Percentiles rank a stretch among this genome's conserved stretches.
Conservation (phyloP, 2,329 filamentous ascomycete genomes). For the Sporothrix brunneoviolacea region DNA sequence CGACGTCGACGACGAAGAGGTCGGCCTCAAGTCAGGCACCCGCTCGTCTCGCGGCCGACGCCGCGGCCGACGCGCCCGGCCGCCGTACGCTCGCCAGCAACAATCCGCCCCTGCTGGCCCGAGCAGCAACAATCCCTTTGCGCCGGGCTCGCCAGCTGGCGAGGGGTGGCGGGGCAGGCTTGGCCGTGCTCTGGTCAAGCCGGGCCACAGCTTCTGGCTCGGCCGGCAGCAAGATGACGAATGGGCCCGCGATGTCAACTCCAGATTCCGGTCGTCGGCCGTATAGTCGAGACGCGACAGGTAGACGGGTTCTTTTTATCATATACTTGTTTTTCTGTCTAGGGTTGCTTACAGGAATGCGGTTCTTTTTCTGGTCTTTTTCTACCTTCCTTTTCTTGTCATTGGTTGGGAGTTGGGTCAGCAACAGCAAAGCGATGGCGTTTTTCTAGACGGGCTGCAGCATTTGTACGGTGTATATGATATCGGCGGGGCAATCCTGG, state of each 20-base stretch:
- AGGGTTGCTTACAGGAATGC: too few relatives aligned
- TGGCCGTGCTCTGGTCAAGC: conserved; percentile 73
- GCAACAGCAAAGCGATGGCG: conserved; percentile 13
- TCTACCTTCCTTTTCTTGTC: neutral
- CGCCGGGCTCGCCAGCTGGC: conserved; percentile 61
- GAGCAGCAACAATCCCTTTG: conserved; percentile 55
- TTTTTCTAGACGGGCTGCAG: conserved; percentile 4
- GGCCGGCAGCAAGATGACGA: conserved; percentile 56
- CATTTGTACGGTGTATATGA: conserved; percentile 6
- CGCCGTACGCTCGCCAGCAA: conserved; percentile 22
- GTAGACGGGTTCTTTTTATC: neutral
- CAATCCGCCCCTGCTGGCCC: neutral
- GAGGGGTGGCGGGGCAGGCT: conserved; percentile 72
- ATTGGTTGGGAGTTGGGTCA: neutral
- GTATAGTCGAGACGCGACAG: neutral
- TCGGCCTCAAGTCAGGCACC: conserved; percentile 11
- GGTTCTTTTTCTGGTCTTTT: neutral
- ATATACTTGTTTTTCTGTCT: neutral
- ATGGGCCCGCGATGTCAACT: conserved; percentile 58
- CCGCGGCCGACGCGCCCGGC: conserved; percentile 24
- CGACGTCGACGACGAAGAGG: conserved; percentile 19
- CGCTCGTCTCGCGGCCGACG: conserved; percentile 11
- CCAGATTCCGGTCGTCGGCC: conserved; percentile 22
- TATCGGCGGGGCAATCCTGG: neutral
- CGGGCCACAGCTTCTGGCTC: conserved; percentile 75